Percentiles rank a stretch among this genome's conserved stretches.
phyloP scores from a whole-genome alignment of 1,284 basidiomycete genomes.

The Phellinidium pouzarii region DNA sequence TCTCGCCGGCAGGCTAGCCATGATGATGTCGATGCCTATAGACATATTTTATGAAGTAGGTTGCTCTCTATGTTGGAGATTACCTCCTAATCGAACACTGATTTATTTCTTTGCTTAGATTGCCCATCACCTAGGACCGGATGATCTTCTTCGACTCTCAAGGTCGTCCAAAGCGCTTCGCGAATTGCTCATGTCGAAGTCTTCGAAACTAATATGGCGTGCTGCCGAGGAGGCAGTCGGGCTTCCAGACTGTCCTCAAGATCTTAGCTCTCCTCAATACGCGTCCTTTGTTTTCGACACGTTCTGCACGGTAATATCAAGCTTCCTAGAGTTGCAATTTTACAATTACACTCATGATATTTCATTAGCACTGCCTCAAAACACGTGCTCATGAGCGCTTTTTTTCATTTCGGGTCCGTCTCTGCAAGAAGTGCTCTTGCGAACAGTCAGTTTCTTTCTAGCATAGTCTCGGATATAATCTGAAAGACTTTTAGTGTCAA shows the following conservation, averaged over 20 bases:
- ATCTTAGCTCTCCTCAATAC: conserved; percentile 14
- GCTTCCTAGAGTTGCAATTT: not conserved
- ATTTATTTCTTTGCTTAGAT: conserved; percentile 5
- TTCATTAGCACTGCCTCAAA: not conserved
- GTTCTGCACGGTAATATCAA: conserved; percentile 4
- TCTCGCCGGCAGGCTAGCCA: not conserved
- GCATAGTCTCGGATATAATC: not conserved
- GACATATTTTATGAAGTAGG: not conserved
- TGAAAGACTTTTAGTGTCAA: not conserved
- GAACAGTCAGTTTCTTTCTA: not conserved
- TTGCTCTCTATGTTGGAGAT: not conserved
- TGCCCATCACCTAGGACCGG: conserved; percentile 7
- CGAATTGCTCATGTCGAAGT: conserved; percentile 12
- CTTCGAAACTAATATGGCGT: conserved; percentile 11
- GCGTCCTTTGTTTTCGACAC: conserved; percentile 14
- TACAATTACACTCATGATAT: not conserved
- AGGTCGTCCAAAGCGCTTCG: conserved; percentile 3
- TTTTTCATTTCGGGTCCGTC: not conserved
- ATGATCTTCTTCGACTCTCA: conserved; percentile 15
- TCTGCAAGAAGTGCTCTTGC: not conserved
- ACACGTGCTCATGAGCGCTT: not conserved
- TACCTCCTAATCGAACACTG: not conserved
- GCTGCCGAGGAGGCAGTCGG: not conserved
- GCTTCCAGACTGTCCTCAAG: conserved; percentile 13
- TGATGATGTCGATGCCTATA: not conserved